These are phyloP conservation scores for Globisporangium splendens DNA, from an alignment of 352 stramenopile genomes.

Conservation along the genomic window DNA sequence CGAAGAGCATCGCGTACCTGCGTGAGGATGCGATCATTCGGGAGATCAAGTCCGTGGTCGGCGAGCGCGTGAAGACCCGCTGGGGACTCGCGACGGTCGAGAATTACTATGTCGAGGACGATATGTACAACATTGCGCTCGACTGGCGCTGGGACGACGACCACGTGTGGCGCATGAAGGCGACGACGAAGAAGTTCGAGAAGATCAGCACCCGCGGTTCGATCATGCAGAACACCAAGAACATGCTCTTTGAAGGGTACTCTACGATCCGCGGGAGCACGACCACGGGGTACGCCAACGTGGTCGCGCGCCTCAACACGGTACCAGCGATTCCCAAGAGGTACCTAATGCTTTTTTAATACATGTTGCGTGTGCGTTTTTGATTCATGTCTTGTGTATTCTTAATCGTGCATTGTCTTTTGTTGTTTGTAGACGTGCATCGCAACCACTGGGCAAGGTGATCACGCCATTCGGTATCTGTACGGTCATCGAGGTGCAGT, in stretches of 20 bases:
- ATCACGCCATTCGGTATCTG: slow-evolving; percentile 51
- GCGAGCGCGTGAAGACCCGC: slow-evolving; percentile 78
- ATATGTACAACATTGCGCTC: slow-evolving; percentile 87
- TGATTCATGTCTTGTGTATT: not conserved
- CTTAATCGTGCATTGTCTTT: not conserved
- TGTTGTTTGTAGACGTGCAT: slow-evolving; percentile 4
- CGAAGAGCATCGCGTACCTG: slow-evolving; percentile 69
- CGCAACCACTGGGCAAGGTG: slow-evolving; percentile 26
- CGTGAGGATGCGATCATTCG: slow-evolving; percentile 61
- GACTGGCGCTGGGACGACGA: slow-evolving; percentile 88
- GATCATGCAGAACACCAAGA: slow-evolving; percentile 81
- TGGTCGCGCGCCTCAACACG: slow-evolving; percentile 64
- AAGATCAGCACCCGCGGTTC: slow-evolving; percentile 59
- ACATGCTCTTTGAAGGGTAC: slow-evolving; percentile 74
- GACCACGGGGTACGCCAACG: slow-evolving; percentile 34
- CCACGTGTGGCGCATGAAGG: slow-evolving; percentile 87
- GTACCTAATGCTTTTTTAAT: slow-evolving; percentile 15
- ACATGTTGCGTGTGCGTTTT: not conserved
- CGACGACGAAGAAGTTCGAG: slow-evolving; percentile 88
- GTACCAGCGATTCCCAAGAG: slow-evolving; percentile 25
- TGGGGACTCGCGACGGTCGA: slow-evolving; percentile 84
- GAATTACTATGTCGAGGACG: slow-evolving; percentile 82
- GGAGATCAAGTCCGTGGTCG: slow-evolving; percentile 83
- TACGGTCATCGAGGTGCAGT: slow-evolving; percentile 41
- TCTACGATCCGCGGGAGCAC: slow-evolving; percentile 65